Evolutionary conservation across 1,284 basidiomycete genomes (phyloP), one percentile per base, ranked within the genome.

Genomic region (Rhodotorula sp.): DNA sequence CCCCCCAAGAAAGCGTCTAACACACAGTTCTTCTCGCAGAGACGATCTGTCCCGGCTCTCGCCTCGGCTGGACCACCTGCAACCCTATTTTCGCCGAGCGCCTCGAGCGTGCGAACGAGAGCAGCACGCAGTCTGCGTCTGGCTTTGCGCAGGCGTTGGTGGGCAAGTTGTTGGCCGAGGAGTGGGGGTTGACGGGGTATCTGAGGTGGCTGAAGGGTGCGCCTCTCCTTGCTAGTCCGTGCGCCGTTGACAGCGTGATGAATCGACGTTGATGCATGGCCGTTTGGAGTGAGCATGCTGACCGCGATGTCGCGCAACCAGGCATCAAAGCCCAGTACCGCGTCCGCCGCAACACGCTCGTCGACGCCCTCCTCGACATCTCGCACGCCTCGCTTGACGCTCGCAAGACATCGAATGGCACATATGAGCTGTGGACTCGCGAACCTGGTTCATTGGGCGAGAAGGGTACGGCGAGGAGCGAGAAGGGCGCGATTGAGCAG

Each of bases 21-120:
- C 57, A 2, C 36, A 44, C 19, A 1, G 8, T 60, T 10, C 65
- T 52, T 29, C 52, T 15, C 29, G 55, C 49, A 66, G 53, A 87
- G 88, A 90, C 87, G 2, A 85, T 91, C 62, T 89, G 88, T 2
- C 90, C 90, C 5, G 91, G 90, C 2, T 86, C 85, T 63, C 86
- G 90, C 10, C 80, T 92, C 19, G 90, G 91, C 2, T 92, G 88
- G 88, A 88, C 89, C 77, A 91, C 90, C 0, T 79, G 77, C 77
- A 86, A 85, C 76, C 85, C 87, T 13, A 39, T 85, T 52, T 88
- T 90, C 77, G 87, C 88, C 17, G 90, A 92, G 77, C 84, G 89
- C 34, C 79, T 92, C n/a, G 87, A 89, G 72, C 84, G 90, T 57
- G 85, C 86, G n/a, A 84, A 85, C 47, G 90, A 94, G 81, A 86